Conservation (phyloP, 805 yeast genomes). For the Wickerhamiella dianesei region DNA sequence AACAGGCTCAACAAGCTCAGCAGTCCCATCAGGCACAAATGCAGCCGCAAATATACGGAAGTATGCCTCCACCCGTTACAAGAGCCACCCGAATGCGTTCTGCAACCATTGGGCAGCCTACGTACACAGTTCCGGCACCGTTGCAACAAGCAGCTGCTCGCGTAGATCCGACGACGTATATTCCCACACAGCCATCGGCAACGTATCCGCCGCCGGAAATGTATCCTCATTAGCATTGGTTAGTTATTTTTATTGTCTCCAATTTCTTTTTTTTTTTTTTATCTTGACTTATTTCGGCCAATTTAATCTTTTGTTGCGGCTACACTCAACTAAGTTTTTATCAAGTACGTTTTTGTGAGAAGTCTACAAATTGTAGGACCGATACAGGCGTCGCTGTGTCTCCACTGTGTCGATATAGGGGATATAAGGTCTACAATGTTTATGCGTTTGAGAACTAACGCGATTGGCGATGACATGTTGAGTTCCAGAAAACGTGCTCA, state of each 20-base stretch:
- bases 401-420: too few relatives aligned
- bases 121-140: conserved; percentile 28
- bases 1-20: conserved; percentile 14
- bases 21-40: conserved; percentile 4
- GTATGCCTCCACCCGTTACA: not conserved
- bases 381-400: too few relatives aligned
- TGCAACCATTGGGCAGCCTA: conserved; percentile 28
- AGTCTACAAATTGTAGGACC: too few relatives aligned
- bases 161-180: conserved; percentile 27
- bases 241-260: not conserved
- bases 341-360: too few relatives aligned
- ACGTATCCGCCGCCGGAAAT: conserved; percentile 30
- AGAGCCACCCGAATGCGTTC: conserved; percentile 21
- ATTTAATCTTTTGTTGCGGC: not conserved
- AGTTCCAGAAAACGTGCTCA: not conserved
- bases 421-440: too few relatives aligned
- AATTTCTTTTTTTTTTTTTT: too few relatives aligned
- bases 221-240: conserved; percentile 4
- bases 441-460: too few relatives aligned
- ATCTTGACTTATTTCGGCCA: too few relatives aligned
- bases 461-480: too few relatives aligned
- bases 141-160: conserved; percentile 31
- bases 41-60: conserved; percentile 2
- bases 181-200: conserved; percentile 29
- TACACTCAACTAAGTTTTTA: too few relatives aligned